Base-by-base conservation (phyloP, 306 rosid genomes). In the Citrullus mucosospermus region DNA sequence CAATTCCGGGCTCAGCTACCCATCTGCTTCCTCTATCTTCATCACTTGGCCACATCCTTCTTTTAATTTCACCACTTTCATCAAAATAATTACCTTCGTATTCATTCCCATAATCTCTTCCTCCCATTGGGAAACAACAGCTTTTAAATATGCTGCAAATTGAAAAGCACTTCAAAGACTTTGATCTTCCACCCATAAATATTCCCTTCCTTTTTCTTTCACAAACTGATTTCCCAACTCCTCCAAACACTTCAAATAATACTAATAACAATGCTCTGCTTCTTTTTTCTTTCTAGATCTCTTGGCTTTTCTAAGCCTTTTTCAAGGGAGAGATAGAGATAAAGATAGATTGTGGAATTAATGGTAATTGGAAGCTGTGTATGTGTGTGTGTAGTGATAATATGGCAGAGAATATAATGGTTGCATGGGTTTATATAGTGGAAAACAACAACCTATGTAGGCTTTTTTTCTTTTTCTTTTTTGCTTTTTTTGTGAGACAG, bases 1-100 rank as follows among this genome's bases (percentile, higher is more conserved):
- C 98, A 65, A 94, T 94, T 38, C 97, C 97, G 48, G 98, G 98
- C 81, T 94, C 98, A 18, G 93, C 96, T 54, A 89, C 87, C 96
- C 97, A 93, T 2, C 89, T 88, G 0, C 57, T 6, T 16, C 57
- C n/a, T 85, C 90, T 85, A 60, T 90, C 98, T 77, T 89, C 93
- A 77, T 94, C 97, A 16, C 98, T 94, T 2, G 93, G 86, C 85
- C 88, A 92, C 41, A 88, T 85, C 80, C 93, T 83, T 60, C 83
- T 85, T 74, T 87, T 81, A 18, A 83, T 77, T 0, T 80, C 81
- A 8, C 63, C 88, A 16, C 88, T 87, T 1, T 89, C 94, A 15
- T 94, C 93, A 34, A 81, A 83, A 62, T 85, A 79, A 20, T 85
- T 62, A 13, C 80, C 68, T 17, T 89, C 85, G 3, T 55, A 51